A percentile compares a stretch with the other conserved stretches of the same genome.
phyloP scores from a whole-genome alignment of 2,329 filamentous ascomycete species.

The Stylonectria norvegica region DNA sequence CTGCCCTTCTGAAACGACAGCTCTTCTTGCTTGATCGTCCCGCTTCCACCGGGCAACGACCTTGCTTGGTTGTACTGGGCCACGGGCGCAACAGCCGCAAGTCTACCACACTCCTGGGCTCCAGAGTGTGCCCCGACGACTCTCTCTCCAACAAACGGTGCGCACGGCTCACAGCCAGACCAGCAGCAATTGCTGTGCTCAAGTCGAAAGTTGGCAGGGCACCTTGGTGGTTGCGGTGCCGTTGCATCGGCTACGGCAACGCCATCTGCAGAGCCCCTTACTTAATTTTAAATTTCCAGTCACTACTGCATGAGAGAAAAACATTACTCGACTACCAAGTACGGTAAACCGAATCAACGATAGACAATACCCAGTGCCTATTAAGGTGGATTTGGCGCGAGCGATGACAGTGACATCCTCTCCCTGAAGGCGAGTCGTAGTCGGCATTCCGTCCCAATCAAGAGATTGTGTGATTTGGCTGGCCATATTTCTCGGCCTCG shows the following conservation, averaged over 20 bases:
- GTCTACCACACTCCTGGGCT: background rate
- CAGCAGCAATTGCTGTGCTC: background rate
- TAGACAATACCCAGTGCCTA: no score
- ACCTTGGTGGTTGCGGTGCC: background rate
- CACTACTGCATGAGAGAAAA: conserved; percentile 2
- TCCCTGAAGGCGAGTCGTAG: no score
- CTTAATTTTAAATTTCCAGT: conserved; percentile 4
- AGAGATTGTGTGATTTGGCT: no score
- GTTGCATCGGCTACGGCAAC: conserved; percentile 1
- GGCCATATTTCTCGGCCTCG: no score
- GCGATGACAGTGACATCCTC: no score
- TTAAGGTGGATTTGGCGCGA: no score
- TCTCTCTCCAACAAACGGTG: background rate
- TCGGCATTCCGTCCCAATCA: no score
- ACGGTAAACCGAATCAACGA: background rate
- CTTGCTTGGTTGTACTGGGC: background rate
- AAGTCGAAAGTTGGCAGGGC: background rate
- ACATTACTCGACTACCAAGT: background rate
- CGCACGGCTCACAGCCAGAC: background rate
- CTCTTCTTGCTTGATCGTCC: conserved; percentile 26
- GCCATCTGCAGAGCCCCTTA: conserved; percentile 7
- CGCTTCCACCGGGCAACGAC: conserved; percentile 12
- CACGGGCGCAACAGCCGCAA: background rate
- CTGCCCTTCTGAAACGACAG: conserved; percentile 15
- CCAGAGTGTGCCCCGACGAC: no score